Evolutionary conservation across 2,329 filamentous ascomycete genomes (phyloP).

Genomic region (Phyllosticta ampelicida): DNA sequence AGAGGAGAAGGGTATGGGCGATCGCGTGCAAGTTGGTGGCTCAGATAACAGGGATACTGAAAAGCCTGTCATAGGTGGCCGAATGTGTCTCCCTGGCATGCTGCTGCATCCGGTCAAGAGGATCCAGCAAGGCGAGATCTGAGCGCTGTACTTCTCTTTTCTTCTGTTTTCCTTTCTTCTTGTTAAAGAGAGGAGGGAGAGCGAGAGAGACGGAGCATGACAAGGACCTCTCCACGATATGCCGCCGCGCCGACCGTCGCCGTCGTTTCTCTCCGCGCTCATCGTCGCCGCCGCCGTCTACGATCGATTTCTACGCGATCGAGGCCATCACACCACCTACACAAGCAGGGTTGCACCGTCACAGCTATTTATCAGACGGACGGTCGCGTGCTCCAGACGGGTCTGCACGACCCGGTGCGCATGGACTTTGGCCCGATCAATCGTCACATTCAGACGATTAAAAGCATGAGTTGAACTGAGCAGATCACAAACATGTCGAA

Average conservation of each 20-base stretch:
- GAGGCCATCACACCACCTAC: background rate
- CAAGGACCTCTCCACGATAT: background rate
- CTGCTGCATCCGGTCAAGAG: slow-evolving; percentile 80
- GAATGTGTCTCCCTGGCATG: slow-evolving; percentile 89
- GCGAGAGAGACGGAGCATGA: background rate
- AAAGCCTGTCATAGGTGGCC: slow-evolving; percentile 35
- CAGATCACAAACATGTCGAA: too few relatives aligned
- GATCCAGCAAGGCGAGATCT: slow-evolving; percentile 16
- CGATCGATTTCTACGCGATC: background rate
- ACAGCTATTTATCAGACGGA: background rate
- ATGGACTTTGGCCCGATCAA: too few relatives aligned
- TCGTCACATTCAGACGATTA: too few relatives aligned
- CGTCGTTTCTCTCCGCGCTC: background rate
- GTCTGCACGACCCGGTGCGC: too few relatives aligned
- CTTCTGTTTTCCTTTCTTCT: background rate
- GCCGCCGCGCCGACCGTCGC: background rate
- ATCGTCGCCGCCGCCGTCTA: background rate
- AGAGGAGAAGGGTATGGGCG: slow-evolving; percentile 23
- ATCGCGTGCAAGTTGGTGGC: slow-evolving; percentile 37
- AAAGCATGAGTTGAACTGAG: too few relatives aligned
- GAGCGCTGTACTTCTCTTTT: background rate
- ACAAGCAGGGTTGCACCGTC: background rate
- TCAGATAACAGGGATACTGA: slow-evolving; percentile 10
- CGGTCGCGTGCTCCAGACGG: too few relatives aligned
- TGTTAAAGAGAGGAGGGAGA: background rate